Conservation (phyloP, 108 stramenopile genomes). For the Skeletonema costatum region DNA sequence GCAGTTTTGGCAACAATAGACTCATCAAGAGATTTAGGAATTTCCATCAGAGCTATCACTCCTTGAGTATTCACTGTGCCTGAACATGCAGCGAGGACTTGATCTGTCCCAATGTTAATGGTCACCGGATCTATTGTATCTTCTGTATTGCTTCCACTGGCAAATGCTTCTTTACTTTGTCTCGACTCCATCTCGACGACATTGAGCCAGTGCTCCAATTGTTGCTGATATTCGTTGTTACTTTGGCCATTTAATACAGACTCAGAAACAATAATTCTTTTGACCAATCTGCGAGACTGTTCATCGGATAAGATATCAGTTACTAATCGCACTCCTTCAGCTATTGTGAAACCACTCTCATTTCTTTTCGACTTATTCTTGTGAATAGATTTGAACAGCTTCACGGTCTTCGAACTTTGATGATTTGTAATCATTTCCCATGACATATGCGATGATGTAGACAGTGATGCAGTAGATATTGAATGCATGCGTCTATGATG, state of each 20-base stretch:
- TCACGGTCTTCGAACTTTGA: conserved; percentile 72
- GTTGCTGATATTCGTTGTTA: conserved; percentile 17
- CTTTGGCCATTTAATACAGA: conserved; percentile 23
- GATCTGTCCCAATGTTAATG: conserved; percentile 56
- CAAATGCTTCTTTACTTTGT: conserved; percentile 18
- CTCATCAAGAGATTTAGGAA: conserved; percentile 39
- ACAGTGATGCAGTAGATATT: neutral
- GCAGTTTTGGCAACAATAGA: neutral
- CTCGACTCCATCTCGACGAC: conserved; percentile 31
- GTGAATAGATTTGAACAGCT: conserved; percentile 64
- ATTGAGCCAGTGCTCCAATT: conserved; percentile 22
- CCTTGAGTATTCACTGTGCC: conserved; percentile 86
- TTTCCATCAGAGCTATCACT: conserved; percentile 74
- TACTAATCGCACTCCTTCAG: conserved; percentile 83
- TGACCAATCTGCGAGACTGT: conserved; percentile 56
- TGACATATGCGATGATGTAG: conserved; percentile 6
- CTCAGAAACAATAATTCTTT: conserved; percentile 63
- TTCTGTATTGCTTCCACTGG: neutral
- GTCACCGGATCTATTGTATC: neutral
- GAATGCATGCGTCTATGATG: neutral
- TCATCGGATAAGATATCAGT: conserved; percentile 77
- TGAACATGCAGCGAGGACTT: conserved; percentile 62
- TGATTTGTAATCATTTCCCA: conserved; percentile 46
- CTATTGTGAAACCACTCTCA: conserved; percentile 64
- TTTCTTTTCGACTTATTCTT: conserved; percentile 70